Percentiles rank a stretch among this genome's conserved stretches.
These are phyloP conservation scores for Histomonas meleagridis DNA, from an alignment of 208 protist species.

Conservation along the genomic window DNA sequence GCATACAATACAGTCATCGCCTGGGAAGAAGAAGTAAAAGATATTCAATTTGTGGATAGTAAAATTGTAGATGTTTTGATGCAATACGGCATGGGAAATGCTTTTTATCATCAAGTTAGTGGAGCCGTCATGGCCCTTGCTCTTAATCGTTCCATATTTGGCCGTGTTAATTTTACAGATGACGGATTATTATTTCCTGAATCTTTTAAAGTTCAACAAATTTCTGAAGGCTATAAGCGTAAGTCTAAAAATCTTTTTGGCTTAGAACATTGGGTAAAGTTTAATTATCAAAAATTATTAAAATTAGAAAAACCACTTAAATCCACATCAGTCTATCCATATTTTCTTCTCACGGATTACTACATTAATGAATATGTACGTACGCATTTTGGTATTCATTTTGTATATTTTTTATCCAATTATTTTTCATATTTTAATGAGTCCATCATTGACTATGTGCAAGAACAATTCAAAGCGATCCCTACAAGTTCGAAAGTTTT, in stretches of 20 bases:
- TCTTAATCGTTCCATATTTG: neutral
- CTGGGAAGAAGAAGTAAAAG: neutral
- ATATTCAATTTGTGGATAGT: neutral
- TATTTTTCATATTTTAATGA: neutral
- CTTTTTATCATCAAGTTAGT: neutral
- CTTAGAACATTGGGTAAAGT: neutral
- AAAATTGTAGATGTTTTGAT: neutral
- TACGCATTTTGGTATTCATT: neutral
- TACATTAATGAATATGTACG: neutral
- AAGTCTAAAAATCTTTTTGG: neutral
- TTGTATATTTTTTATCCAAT: neutral
- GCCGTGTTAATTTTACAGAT: too few relatives aligned
- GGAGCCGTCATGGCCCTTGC: neutral
- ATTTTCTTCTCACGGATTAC: neutral
- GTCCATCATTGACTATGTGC: neutral
- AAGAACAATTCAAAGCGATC: neutral
- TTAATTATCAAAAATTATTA: neutral
- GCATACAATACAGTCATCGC: neutral
- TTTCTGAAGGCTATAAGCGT: neutral
- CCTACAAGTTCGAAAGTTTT: neutral
- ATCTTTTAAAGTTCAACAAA: neutral
- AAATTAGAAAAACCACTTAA: neutral
- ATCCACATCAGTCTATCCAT: neutral
- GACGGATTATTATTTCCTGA: neutral
- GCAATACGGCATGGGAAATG: neutral